A percentile compares a stretch with the other conserved stretches of the same genome.
Evolutionary conservation across 1,284 basidiomycete genomes (phyloP).

Genomic region (Fistulinella staudtii): DNA sequence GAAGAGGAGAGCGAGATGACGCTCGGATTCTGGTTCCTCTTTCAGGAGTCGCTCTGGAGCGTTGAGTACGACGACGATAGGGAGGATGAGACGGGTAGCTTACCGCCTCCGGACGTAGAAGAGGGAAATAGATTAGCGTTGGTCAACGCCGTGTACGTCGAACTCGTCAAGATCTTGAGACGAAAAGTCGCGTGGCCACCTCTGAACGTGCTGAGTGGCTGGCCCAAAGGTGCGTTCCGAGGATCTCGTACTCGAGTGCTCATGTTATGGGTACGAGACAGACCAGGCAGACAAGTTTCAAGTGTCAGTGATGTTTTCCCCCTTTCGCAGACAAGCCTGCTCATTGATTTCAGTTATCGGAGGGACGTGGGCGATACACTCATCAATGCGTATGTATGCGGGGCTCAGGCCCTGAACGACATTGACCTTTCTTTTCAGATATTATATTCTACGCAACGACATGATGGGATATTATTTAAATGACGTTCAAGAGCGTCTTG

Average conservation of each 20-base stretch:
- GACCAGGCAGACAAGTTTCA: constrained; percentile 75
- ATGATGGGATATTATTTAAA: constrained; percentile 71
- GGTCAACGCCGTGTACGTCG: constrained; percentile 72
- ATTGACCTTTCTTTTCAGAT: constrained; percentile 46
- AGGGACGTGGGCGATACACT: constrained; percentile 88
- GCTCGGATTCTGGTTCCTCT: constrained; percentile 81
- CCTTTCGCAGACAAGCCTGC: constrained; percentile 6
- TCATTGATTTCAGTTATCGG: constrained; percentile 58
- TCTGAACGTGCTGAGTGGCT: constrained; percentile 43
- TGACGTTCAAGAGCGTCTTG: constrained; percentile 54
- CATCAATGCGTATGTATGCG: constrained; percentile 72
- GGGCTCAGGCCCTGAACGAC: not conserved
- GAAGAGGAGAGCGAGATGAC: constrained; percentile 86
- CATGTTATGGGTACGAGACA: constrained; percentile 28
- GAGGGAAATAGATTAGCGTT: constrained; percentile 50
- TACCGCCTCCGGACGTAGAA: constrained; percentile 29
- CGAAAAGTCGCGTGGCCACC: constrained; percentile 72
- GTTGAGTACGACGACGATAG: constrained; percentile 59
- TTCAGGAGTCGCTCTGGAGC: constrained; percentile 85
- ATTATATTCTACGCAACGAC: constrained; percentile 79
- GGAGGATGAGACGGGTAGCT: constrained; percentile 37
- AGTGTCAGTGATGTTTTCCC: constrained; percentile 46
- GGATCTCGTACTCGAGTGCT: constrained; percentile 2
- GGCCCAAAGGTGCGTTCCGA: constrained; percentile 60
- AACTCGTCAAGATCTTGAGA: constrained; percentile 68